Percentiles rank a stretch among this genome's conserved stretches.
These are phyloP conservation scores for Serendipita sp. DNA, from an alignment of 768 basidiomycete genomes.

Conservation along the genomic window DNA sequence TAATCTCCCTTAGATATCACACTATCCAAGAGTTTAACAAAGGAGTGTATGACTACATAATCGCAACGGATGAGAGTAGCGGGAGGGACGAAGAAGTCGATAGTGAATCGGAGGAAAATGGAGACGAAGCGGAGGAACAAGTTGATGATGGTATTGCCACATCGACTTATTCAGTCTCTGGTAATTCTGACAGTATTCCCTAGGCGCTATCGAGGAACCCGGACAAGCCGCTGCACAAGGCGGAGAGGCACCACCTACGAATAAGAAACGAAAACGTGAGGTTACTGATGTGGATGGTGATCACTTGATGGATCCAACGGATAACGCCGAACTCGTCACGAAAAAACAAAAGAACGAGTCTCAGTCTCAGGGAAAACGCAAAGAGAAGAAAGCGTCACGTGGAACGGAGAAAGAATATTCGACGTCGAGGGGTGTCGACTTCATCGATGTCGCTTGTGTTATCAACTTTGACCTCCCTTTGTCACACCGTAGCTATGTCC, in stretches of 20 bases:
- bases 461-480: constrained; percentile 96
- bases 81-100: constrained; percentile 33
- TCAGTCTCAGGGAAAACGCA: constrained; percentile 21
- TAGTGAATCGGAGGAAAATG: constrained; percentile 29
- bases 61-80: constrained; percentile 86
- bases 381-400: constrained; percentile 13
- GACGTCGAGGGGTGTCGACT: constrained; percentile 91
- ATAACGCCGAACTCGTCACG: constrained; percentile 16
- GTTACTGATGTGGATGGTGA: constrained; percentile 11
- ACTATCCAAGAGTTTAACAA: constrained; percentile 98
- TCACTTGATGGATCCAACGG: not conserved
- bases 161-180: too few relatives aligned
- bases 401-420: constrained; percentile 64
- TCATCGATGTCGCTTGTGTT: constrained; percentile 91
- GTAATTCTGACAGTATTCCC: too few relatives aligned
- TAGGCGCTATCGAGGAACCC: too few relatives aligned
- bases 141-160: too few relatives aligned
- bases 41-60: constrained; percentile 96
- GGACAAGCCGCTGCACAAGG: not conserved
- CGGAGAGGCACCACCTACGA: not conserved
- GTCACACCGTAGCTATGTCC: constrained; percentile 77
- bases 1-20: constrained; percentile 49
- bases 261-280: constrained; percentile 45
- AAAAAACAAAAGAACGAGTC: constrained; percentile 35
- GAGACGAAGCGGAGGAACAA: constrained; percentile 18